phyloP scores from a whole-genome alignment of 108 stramenopile genomes.

The Skeletonema grethae region DNA sequence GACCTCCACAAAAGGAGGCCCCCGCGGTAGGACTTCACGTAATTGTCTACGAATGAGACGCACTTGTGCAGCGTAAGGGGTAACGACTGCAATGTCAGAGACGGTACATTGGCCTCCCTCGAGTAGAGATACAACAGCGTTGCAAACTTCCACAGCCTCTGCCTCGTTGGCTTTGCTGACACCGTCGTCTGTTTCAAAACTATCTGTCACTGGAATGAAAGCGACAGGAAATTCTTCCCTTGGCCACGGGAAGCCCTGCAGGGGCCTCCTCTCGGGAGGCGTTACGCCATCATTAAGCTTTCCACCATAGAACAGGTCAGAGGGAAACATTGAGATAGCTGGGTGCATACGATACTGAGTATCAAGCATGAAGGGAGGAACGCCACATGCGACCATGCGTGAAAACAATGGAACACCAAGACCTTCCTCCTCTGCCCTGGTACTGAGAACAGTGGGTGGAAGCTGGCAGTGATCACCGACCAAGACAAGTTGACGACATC shows the following conservation, averaged over 20 bases:
- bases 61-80: constrained; percentile 99
- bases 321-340: constrained; percentile 91
- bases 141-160: constrained; percentile 90
- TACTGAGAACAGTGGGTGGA: constrained; percentile 90
- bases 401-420: constrained; percentile 89
- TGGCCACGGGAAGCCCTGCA: constrained; percentile 92
- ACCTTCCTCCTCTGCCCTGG: constrained; percentile 86
- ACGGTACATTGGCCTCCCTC: constrained; percentile 80
- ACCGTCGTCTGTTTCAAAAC: constrained; percentile 87
- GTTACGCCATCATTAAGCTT: constrained; percentile 85
- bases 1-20: constrained; percentile 90
- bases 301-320: constrained; percentile 89
- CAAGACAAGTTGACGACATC: constrained; percentile 92
- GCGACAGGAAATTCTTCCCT: constrained; percentile 90
- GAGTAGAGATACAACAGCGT: constrained; percentile 85
- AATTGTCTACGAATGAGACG: constrained; percentile 85
- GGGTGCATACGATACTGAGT: constrained; percentile 97
- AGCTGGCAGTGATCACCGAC: constrained; percentile 98
- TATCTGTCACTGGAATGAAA: constrained; percentile 79
- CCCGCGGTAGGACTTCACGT: constrained; percentile 63
- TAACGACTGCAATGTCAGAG: constrained; percentile 96
- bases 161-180: constrained; percentile 93
- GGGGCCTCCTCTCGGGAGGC: constrained; percentile 84
- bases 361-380: constrained; percentile 89
- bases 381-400: constrained; percentile 89